phyloP scores from a whole-genome alignment of 345 rosid species.

The Gossypium mustelinum region DNA sequence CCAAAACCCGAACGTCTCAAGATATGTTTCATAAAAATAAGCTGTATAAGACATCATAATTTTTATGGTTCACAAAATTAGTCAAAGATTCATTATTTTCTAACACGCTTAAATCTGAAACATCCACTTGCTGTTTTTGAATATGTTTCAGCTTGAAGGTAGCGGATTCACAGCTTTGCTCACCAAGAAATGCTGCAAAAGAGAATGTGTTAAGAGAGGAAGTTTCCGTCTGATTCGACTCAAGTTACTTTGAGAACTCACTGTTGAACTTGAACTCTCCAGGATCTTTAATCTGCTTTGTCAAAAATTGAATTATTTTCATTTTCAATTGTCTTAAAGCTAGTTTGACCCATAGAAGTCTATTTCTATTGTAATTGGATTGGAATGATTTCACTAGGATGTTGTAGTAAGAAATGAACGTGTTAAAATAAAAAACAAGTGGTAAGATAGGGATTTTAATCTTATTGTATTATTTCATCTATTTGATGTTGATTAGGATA shows the following conservation, averaged over 20 bases:
- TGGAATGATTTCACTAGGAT: background rate
- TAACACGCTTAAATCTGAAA: background rate
- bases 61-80: no score
- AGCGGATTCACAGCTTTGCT: slow-evolving; percentile 12
- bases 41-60: no score
- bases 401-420: background rate
- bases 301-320: background rate
- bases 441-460: no score
- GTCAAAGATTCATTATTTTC: no score
- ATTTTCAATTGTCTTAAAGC: background rate
- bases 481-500: no score
- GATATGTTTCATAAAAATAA: no score
- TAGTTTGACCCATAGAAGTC: background rate
- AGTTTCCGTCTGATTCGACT: slow-evolving; percentile 11
- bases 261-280: background rate
- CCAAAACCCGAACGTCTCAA: no score
- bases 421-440: no score
- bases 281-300: background rate
- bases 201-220: background rate
- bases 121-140: background rate
- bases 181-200: background rate
- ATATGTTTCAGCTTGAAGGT: slow-evolving; percentile 24
- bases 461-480: no score
- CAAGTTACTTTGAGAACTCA: background rate
- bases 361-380: background rate